A percentile compares a stretch with the other conserved stretches of the same genome.
phyloP scores from a whole-genome alignment of 352 stramenopile genomes.

The Pilasporangium apinafurcum region DNA sequence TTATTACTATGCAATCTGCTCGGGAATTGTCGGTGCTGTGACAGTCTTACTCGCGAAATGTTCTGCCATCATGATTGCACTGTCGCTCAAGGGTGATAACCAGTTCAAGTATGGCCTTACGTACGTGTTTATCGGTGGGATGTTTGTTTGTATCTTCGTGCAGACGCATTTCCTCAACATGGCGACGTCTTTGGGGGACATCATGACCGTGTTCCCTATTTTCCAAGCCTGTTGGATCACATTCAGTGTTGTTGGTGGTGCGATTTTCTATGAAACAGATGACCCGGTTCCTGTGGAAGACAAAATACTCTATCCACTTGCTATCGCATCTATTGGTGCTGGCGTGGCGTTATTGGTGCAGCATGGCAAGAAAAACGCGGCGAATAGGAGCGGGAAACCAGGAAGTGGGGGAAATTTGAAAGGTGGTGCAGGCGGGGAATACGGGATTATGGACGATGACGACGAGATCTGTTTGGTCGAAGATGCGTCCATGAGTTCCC shows the following conservation, averaged over 20 bases:
- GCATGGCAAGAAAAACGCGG: conserved; percentile 29
- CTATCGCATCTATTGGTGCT: conserved; percentile 53
- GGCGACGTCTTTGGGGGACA: conserved; percentile 74
- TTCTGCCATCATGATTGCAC: conserved; percentile 78
- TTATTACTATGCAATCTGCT: conserved; percentile 85
- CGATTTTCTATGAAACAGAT: conserved; percentile 81
- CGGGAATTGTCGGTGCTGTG: conserved; percentile 79
- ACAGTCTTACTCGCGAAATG: conserved; percentile 82
- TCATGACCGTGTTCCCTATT: conserved; percentile 87
- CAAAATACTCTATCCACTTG: conserved; percentile 69
- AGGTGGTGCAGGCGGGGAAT: conserved; percentile 9
- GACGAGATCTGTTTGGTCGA: conserved; percentile 50
- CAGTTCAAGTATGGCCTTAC: conserved; percentile 83
- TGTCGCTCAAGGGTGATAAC: conserved; percentile 80
- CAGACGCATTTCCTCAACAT: conserved; percentile 88
- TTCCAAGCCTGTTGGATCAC: conserved; percentile 88
- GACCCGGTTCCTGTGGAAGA: conserved; percentile 39
- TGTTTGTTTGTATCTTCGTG: conserved; percentile 82
- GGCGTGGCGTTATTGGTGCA: conserved; percentile 74
- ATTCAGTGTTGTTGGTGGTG: conserved; percentile 80
- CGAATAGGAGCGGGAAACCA: not conserved
- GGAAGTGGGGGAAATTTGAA: conserved; percentile 3
- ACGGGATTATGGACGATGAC: conserved; percentile 28
- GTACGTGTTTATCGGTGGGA: conserved; percentile 83
- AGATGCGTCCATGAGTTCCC: conserved; percentile 62